Conservation (phyloP, 2,329 filamentous ascomycete genomes). For the Venturia effusa region DNA sequence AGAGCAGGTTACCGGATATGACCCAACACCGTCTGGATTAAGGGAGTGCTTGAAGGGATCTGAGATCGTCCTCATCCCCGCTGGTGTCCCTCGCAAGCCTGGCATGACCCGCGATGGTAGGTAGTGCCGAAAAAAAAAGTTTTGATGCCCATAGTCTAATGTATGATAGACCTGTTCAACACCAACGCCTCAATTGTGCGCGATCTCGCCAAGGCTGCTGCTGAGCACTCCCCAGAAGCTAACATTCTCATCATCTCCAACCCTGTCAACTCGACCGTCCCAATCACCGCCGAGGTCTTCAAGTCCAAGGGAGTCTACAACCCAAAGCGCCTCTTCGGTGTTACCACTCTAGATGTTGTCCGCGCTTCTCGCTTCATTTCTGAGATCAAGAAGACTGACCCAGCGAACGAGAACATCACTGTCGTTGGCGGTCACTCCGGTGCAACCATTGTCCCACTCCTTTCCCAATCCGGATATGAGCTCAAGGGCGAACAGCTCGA, state of each 20-base stretch:
- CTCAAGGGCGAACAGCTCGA: slow-evolving; percentile 66
- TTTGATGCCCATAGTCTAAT: neutral
- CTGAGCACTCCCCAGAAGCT: slow-evolving; percentile 79
- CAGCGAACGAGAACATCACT: slow-evolving; percentile 84
- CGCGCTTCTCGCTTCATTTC: slow-evolving; percentile 96
- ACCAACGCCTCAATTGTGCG: slow-evolving; percentile 99
- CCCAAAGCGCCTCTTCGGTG: slow-evolving; percentile 97
- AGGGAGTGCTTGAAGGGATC: slow-evolving; percentile 70
- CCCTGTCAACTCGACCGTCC: slow-evolving; percentile 98
- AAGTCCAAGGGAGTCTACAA: slow-evolving; percentile 95
- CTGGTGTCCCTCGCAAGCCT: slow-evolving; percentile 96
- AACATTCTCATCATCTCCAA: slow-evolving; percentile 97
- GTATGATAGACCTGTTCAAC: slow-evolving; percentile 83
- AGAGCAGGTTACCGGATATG: slow-evolving; percentile 69
- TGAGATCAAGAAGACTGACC: slow-evolving; percentile 83
- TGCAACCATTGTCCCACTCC: slow-evolving; percentile 95
- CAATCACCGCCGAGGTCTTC: slow-evolving; percentile 94
- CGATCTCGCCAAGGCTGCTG: slow-evolving; percentile 90
- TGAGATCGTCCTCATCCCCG: slow-evolving; percentile 94
- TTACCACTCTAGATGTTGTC: slow-evolving; percentile 98
- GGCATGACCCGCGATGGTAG: slow-evolving; percentile 95
- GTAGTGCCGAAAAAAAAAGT: slow-evolving; percentile 14
- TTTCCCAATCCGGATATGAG: slow-evolving; percentile 86
- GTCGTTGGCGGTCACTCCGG: slow-evolving; percentile 96
- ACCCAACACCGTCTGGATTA: slow-evolving; percentile 65